Base-by-base conservation (phyloP, 1,284 basidiomycete species). In the Afroboletus lepidellus region DNA sequence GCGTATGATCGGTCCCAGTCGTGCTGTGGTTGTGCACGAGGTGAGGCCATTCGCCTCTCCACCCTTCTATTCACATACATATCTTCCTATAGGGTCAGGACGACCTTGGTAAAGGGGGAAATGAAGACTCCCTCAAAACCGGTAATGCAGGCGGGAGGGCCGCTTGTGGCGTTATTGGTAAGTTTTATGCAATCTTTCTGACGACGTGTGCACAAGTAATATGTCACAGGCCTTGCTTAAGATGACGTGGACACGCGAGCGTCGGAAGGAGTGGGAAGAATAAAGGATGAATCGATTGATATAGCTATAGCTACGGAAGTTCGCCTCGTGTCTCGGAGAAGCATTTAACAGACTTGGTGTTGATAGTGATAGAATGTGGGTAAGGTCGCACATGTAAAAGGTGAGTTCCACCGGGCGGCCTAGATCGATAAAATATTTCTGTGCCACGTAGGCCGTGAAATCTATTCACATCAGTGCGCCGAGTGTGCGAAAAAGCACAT, bases 111-210 rank as follows among this genome's bases (percentile, higher is more conserved):
- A 75, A 71, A 58, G 87, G 87, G n/a, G 75, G 71, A 36, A 77
- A 85, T 64, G 72, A 78, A 20, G 86, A 88, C 58, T 86, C 84
- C 29, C 71, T 83, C 51, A 87, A 80, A 67, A 90, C 85, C 15
- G 89, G 88, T 18, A 87, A 90, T 64, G 84, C 88, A 21, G 87
- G 87, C 46, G 82, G 75, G 41, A 75, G 87, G 52, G 77, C 81
- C 32, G 87, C 87, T 20, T 90, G 88, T 63, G 89, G 88, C 62
- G 81, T 90, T 50, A 87, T 91, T 61, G 85, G 84, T 83, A 68
- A 46, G 72, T 56, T 53, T 50, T 23, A 43, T 37, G 32, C 48
- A 37, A 33, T 53, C 34, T 20, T 32, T 32, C 11, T 18, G 7
- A 50, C 18, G 33, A 43, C 41, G 30, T 33, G 33, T 24, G 32